Percentiles rank a stretch among this genome's conserved stretches.
phyloP scores from a whole-genome alignment of 2,329 filamentous ascomycete genomes.

The Periconia digitata region DNA sequence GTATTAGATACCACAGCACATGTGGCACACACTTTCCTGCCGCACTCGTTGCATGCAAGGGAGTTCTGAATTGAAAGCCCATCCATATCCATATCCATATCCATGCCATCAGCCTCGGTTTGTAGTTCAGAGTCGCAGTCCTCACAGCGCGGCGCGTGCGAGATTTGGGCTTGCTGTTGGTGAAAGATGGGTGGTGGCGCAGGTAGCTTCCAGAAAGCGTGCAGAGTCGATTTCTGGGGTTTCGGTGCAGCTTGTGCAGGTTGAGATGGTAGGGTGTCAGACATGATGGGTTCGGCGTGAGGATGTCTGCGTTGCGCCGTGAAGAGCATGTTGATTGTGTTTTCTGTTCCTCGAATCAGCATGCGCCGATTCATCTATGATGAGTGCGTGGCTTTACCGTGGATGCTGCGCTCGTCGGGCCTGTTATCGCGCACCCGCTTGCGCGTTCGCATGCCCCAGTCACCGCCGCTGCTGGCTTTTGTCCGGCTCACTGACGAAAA shows the following conservation, averaged over 20 bases:
- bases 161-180: constrained; percentile 9
- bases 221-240: constrained; percentile 49
- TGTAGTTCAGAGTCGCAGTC: constrained; percentile 47
- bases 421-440: constrained; percentile 62
- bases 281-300: constrained; percentile 29
- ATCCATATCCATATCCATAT: constrained; percentile 39
- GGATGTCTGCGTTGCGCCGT: constrained; percentile 44
- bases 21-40: constrained; percentile 44
- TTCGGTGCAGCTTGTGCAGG: constrained; percentile 11
- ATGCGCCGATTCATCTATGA: not conserved
- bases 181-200: constrained; percentile 27
- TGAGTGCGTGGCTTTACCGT: constrained; percentile 46
- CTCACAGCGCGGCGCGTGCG: constrained; percentile 40
- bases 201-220: constrained; percentile 51
- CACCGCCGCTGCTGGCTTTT: constrained; percentile 19
- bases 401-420: constrained; percentile 57
- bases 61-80: constrained; percentile 24
- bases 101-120: constrained; percentile 36
- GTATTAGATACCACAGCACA: constrained; percentile 44
- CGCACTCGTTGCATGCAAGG: constrained; percentile 43
- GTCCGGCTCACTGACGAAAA: constrained; percentile 27
- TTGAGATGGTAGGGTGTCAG: constrained; percentile 20
- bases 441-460: constrained; percentile 59
- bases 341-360: constrained; percentile 35
- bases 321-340: constrained; percentile 49